A percentile compares a stretch with the other conserved stretches of the same genome.
phyloP scores from a whole-genome alignment of 306 rosid species.

The Betula pendula region DNA sequence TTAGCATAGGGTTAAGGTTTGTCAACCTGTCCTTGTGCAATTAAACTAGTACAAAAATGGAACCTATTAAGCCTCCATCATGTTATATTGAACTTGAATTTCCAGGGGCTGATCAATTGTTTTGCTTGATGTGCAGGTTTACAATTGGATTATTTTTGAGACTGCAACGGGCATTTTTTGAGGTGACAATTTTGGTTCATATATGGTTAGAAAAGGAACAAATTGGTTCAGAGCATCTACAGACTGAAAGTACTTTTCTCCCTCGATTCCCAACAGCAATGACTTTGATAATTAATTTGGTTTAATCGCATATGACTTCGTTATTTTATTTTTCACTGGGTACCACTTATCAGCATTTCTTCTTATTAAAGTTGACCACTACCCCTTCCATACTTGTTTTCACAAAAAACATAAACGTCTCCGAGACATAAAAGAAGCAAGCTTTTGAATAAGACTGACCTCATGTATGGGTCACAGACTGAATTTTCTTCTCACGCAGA shows the following conservation, averaged over 20 bases:
- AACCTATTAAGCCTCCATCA: neutral
- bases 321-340: constrained; percentile 19
- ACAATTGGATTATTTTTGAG: constrained; percentile 27
- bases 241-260: constrained; percentile 31
- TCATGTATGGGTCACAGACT: no score
- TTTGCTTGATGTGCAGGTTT: constrained; percentile 48
- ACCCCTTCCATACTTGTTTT: neutral
- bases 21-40: neutral
- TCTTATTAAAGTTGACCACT: neutral
- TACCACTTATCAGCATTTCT: constrained; percentile 1
- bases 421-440: no score
- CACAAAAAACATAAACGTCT: neutral
- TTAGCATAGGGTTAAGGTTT: neutral
- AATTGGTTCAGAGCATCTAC: constrained; percentile 42
- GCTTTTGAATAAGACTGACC: no score
- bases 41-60: neutral
- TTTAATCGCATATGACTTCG: constrained; percentile 58
- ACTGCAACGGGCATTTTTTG: constrained; percentile 37
- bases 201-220: constrained; percentile 50
- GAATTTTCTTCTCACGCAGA: no score
- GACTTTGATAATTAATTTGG: constrained; percentile 54
- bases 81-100: neutral
- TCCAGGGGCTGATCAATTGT: neutral
- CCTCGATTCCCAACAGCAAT: constrained; percentile 32
- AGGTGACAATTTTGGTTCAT: constrained; percentile 52